Base-by-base conservation (phyloP, 768 basidiomycete genomes). In the Mycena rosella region DNA sequence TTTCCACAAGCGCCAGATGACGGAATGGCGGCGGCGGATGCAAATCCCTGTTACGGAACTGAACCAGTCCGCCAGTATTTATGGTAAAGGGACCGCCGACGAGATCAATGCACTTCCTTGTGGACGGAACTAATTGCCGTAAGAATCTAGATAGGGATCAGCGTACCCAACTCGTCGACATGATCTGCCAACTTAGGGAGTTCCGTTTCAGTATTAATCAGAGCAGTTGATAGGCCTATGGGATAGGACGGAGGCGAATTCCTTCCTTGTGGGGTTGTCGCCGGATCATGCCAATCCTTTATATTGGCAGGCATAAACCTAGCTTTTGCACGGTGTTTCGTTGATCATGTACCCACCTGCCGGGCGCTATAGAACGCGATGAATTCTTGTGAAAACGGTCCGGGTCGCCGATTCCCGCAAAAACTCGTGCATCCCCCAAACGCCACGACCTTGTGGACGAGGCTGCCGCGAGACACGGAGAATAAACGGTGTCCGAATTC, bases 161-260 rank as follows among this genome's bases (percentile, higher is more conserved):
- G 34, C 51, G 48, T 57, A 45, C 56, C 61, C 20, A 48, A 30
- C 48, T 56, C 40, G 38, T 45, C 30, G 69, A 70, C 69, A 70
- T 59, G 64, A 66, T 70, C 69, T 70, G 69, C 69, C 69, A 70
- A 63, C 57, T 54, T 65, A 65, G 63, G 53, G 45, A 40, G 53
- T n/a, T 7, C 53, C 29, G 60, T 47, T 60, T 58, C 40, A 15
- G 57, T 34, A 22, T 15, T 22, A 22, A 29, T 54, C 29, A 53
- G 8, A 55, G 55, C 32, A 36, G 26, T 15, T 34, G 20, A 34
- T 32, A 7, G 5, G 8, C 30, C 20, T 10, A 22, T 32, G 20
- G n/a, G 22, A 2, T 26, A 48, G 47, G 11, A 26, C 47, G 18
- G 14, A 52, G 27, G 36, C 5, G 24, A 32, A 40, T 51, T 27